Base-by-base conservation (phyloP, 2,329 filamentous ascomycete species). In the Berkeleyomyces rouxiae region DNA sequence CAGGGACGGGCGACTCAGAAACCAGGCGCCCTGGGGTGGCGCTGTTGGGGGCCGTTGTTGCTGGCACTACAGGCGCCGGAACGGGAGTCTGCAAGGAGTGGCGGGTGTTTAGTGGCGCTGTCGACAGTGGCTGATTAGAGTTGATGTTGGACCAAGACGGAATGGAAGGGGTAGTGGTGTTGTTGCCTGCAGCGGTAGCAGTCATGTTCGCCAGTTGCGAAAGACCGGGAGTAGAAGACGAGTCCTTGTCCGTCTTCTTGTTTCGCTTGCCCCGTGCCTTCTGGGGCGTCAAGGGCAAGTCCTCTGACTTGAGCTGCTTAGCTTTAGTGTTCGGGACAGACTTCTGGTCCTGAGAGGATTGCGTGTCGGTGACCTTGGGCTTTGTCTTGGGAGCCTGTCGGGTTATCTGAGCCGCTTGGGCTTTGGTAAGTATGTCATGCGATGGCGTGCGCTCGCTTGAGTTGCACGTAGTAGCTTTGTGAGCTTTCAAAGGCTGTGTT, bases 111-210 rank as follows among this genome's bases (percentile, higher is more conserved):
- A 59, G 31, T 59, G 43, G 7, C 43, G 42, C 58, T 59, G 58
- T 59, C 42, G 58, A 59, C 36, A 39, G 13, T 46, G 31, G 40
- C 44, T 59, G 39, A 46, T 59, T 59, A 59, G 58, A 59, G 31
- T 33, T 46, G 58, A 6, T 47, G 42, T 46, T 46, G 58, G 58
- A 59, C 44, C 6, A 39, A 16, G 58, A 36, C 13, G 58, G 36
- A 59, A 10, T 44, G 37, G 44, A 44, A 13, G 44, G 42, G 33
- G 33, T 13, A 7, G 16, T 39, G 9, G 10, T 59, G 23, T 10
- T 13, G 51, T 13, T 36, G 16, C 5, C 10, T 13, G 33, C 36
- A 55, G 33, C n/a, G 51, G 51, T 11, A 31, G 10, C 51, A 7
- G 51, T 3, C 51, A 39, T 39, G 7, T 55, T 55, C 51, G 33